Evolutionary conservation across 257 asterid genomes (phyloP).

Genomic region (Rehmannia glutinosa): DNA sequence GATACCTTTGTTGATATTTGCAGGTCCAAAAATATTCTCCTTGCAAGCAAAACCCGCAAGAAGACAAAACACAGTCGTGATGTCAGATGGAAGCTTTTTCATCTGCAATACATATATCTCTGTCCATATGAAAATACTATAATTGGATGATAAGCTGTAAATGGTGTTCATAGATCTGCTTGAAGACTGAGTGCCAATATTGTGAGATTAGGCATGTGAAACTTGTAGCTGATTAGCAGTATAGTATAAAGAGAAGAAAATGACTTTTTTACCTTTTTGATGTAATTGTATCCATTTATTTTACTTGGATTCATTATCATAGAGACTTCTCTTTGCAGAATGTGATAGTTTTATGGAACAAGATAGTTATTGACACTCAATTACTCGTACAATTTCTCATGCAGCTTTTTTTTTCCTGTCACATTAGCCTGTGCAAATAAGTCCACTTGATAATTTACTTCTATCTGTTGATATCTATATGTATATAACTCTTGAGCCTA

Average conservation of each 20-base stretch:
- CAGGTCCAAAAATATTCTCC: neutral
- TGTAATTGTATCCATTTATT: conserved; percentile 10
- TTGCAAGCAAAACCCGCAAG: conserved; percentile 4
- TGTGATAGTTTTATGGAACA: neutral
- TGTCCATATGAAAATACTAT: neutral
- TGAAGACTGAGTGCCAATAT: neutral
- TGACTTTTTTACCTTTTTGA: conserved; percentile 4
- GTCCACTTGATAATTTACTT: neutral
- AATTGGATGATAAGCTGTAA: conserved; percentile 8
- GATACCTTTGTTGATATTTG: conserved; percentile 6
- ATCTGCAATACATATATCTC: neutral
- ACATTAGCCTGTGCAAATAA: neutral
- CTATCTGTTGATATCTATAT: neutral
- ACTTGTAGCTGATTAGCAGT: conserved; percentile 5
- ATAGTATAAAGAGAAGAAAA: conserved; percentile 1
- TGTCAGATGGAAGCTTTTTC: conserved; percentile 4
- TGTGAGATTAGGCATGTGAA: neutral
- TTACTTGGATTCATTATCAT: conserved; percentile 4
- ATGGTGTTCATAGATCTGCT: neutral
- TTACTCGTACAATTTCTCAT: neutral
- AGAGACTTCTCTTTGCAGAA: neutral
- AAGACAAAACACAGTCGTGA: neutral
- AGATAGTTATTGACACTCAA: neutral
- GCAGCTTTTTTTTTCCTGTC: neutral
- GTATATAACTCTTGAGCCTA: neutral